Evolutionary conservation across 2,329 filamentous ascomycete species (phyloP).

Genomic region (Metarhizium guizhouense): DNA sequence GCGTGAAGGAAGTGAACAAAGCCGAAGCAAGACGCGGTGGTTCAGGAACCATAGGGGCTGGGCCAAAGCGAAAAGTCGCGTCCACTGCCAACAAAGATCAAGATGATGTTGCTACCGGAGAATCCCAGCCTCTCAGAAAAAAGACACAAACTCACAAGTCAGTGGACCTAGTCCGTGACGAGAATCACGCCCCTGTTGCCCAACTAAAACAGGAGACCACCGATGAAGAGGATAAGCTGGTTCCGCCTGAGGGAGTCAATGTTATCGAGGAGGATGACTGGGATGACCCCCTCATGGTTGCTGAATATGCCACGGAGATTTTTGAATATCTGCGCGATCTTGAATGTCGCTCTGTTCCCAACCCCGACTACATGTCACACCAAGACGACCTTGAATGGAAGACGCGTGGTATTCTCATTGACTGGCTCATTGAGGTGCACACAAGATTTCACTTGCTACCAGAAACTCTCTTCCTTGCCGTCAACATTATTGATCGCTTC

Average conservation of each 20-base stretch:
- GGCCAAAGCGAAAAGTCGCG: constrained; percentile 59
- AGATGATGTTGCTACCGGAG: constrained; percentile 48
- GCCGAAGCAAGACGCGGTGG: constrained; percentile 64
- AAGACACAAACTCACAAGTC: constrained; percentile 39
- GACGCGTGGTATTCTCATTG: constrained; percentile 91
- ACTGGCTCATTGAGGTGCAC: constrained; percentile 98
- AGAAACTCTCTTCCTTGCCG: constrained; percentile 90
- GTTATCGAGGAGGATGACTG: constrained; percentile 71
- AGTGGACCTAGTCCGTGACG: constrained; percentile 31
- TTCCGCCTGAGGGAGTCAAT: neutral
- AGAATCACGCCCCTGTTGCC: constrained; percentile 30
- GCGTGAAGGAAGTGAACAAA: constrained; percentile 61
- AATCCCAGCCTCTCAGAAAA: constrained; percentile 61
- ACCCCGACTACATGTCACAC: constrained; percentile 89
- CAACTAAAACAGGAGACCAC: constrained; percentile 20
- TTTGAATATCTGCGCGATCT: constrained; percentile 91
- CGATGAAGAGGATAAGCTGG: constrained; percentile 1
- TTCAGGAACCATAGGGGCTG: constrained; percentile 52
- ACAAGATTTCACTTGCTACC: constrained; percentile 92
- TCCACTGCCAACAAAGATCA: constrained; percentile 41
- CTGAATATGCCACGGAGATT: constrained; percentile 94
- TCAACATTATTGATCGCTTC: constrained; percentile 98
- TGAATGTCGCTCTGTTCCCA: constrained; percentile 70
- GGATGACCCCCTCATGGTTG: constrained; percentile 94
- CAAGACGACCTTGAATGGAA: constrained; percentile 97